Conservation (phyloP, 192 early-diverging fungal genomes). For the Backusella psychrophila region DNA sequence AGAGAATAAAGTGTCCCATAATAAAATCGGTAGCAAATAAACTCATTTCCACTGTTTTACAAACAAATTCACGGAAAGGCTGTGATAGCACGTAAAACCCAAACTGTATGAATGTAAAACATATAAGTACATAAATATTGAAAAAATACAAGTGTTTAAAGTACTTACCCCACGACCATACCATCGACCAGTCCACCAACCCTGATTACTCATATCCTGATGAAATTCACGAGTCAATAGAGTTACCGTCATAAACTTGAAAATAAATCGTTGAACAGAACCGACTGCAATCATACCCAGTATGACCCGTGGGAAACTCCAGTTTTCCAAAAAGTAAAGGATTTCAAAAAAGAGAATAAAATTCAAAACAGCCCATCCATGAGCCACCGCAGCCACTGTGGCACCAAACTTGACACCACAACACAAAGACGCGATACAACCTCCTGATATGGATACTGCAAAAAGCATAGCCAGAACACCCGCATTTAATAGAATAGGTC, state of each 20-base stretch:
- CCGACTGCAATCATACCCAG: conserved; percentile 66
- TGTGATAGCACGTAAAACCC: conserved; percentile 53
- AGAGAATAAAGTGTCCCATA: conserved; percentile 72
- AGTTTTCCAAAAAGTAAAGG: conserved; percentile 68
- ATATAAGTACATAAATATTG: not conserved
- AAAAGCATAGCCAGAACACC: conserved; percentile 58
- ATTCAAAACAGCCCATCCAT: conserved; percentile 58
- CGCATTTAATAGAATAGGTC: conserved; percentile 69
- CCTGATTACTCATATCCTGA: conserved; percentile 72
- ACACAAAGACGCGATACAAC: conserved; percentile 55
- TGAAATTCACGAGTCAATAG: conserved; percentile 80
- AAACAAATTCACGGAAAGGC: conserved; percentile 73
- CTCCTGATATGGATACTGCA: conserved; percentile 61
- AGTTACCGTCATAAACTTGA: conserved; percentile 67
- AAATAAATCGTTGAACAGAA: conserved; percentile 68
- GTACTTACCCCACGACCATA: conserved; percentile 58
- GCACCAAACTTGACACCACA: conserved; percentile 62
- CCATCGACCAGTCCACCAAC: conserved; percentile 89
- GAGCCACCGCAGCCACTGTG: conserved; percentile 65
- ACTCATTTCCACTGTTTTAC: conserved; percentile 81
- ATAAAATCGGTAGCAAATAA: conserved; percentile 78
- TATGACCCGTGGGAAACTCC: conserved; percentile 60
- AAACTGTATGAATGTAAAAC: conserved; percentile 16
- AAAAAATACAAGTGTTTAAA: not conserved
- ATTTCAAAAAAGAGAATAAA: conserved; percentile 63